Base-by-base conservation (phyloP, 768 basidiomycete species). In the Kwoniella newhampshirensis region DNA sequence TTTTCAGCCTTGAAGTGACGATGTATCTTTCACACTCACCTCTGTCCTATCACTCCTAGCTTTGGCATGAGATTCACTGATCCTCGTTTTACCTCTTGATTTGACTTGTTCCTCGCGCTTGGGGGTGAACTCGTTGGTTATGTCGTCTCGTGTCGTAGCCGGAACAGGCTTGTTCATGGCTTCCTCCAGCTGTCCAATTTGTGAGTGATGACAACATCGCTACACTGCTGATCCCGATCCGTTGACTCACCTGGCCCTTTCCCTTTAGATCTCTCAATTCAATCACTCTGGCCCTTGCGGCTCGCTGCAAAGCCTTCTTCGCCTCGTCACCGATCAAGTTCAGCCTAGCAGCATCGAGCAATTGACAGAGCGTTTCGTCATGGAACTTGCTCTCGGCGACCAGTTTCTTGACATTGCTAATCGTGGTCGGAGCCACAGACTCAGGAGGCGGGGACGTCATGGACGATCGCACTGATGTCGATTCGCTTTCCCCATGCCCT, bases 341-440 rank as follows among this genome's bases (percentile, higher is more conserved):
- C 41, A 73, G 41, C 32, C 71, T 60, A 12, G 69, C 69, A 30
- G 71, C 75, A 48, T 65, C 63, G 12, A 76, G 51, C 3, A 76
- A 54, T 49, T 76, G 71, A 59, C 75, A 76, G 0, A 76, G 64
- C 23, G 66, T 64, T 25, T 76, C 75, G 53, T 76, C 75, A 48
- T 76, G 75, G 54, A 68, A 71, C 20, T 59, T 57, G 47, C 67
- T 70, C 9, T 71, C 64, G 15, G 59, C 57, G 12, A 74, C 73
- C 9, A 72, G 25, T 48, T 66, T 45, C 51, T 74, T 66, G 28
- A 74, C 68, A n/a, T 71, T 69, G 13, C 69, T 68, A 11, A 62
- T 59, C 7, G 67, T 73, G 1, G 75, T 74, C 0, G 66, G 61
- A 3, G 71, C 68, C 13, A 58, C 44, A 0, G 75, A 73, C 2